Conservation (phyloP, 148 eudicot species). For the Silene conica region DNA sequence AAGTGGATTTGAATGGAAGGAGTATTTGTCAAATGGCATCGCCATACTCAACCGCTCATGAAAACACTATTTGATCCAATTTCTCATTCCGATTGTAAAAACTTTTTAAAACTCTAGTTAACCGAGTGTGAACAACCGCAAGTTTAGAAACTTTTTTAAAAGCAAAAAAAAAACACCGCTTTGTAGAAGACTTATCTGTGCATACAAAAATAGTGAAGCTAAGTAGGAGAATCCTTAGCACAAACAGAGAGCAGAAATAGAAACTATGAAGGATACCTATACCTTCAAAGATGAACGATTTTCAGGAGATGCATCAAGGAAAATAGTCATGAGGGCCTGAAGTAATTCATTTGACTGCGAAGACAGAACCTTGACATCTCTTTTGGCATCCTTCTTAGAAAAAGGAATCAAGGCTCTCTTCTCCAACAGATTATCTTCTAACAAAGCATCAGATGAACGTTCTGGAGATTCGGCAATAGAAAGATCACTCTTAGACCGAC, state of each 20-base stretch:
- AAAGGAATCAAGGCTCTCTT: conserved; percentile 28
- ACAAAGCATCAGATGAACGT: conserved; percentile 23
- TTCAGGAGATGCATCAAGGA: conserved; percentile 47
- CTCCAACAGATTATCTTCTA: conserved; percentile 30
- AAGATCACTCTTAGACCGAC: conserved; percentile 30
- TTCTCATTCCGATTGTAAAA: neutral
- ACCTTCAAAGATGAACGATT: conserved; percentile 58
- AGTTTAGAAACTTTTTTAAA: neutral
- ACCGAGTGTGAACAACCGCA: neutral
- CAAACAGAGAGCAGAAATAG: neutral
- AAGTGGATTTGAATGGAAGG: too few relatives aligned
- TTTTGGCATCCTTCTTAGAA: conserved; percentile 45
- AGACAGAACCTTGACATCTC: conserved; percentile 53
- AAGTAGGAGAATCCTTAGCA: neutral
- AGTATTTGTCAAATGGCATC: neutral
- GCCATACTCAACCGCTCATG: neutral
- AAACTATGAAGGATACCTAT: conserved; percentile 38
- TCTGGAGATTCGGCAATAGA: conserved; percentile 26
- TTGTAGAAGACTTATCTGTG: neutral
- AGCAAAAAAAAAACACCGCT: neutral
- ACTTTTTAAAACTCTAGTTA: neutral
- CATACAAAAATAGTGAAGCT: neutral
- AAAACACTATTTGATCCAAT: neutral
- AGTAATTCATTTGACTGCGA: conserved; percentile 56
- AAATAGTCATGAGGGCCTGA: conserved; percentile 42